phyloP scores from a whole-genome alignment of 768 basidiomycete species.

The Agrocybe pediades region DNA sequence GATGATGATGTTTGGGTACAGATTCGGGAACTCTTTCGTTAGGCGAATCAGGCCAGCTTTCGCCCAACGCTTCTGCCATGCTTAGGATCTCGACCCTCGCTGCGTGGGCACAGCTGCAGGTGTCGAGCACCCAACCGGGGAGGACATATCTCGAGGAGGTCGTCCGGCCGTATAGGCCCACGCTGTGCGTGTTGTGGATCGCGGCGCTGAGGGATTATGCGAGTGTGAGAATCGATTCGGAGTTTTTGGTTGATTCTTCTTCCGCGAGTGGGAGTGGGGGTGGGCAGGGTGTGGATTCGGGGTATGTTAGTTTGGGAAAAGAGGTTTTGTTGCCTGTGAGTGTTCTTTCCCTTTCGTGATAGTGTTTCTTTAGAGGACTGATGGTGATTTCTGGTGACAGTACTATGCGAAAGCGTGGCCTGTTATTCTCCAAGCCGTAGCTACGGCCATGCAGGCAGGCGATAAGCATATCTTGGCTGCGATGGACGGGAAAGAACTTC shows the following conservation, averaged over 20 bases:
- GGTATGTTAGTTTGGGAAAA: constrained; percentile 85
- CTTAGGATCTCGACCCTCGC: constrained; percentile 88
- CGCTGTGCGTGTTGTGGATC: constrained; percentile 85
- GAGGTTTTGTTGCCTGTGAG: constrained; percentile 90
- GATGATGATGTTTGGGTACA: constrained; percentile 28
- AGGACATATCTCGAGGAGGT: constrained; percentile 71
- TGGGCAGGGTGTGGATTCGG: constrained; percentile 62
- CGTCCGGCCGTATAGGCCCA: constrained; percentile 74
- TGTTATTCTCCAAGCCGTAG: constrained; percentile 82
- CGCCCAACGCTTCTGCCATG: constrained; percentile 95
- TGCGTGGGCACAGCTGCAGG: constrained; percentile 93
- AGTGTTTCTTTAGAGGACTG: neutral
- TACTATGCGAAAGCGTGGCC: constrained; percentile 88
- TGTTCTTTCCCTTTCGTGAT: neutral
- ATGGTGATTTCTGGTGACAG: constrained; percentile 38
- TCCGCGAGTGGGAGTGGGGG: constrained; percentile 37
- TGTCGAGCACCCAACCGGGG: constrained; percentile 69
- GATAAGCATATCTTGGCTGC: constrained; percentile 75
- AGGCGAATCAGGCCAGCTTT: constrained; percentile 84
- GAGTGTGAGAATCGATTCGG: constrained; percentile 85
- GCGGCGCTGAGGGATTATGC: constrained; percentile 91
- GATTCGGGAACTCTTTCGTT: constrained; percentile 83
- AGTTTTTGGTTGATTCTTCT: constrained; percentile 75
- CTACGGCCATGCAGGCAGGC: constrained; percentile 70
- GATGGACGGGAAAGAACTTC: constrained; percentile 72